phyloP scores from a whole-genome alignment of 2,329 filamentous ascomycete genomes.

The Hyphodiscus sp. region DNA sequence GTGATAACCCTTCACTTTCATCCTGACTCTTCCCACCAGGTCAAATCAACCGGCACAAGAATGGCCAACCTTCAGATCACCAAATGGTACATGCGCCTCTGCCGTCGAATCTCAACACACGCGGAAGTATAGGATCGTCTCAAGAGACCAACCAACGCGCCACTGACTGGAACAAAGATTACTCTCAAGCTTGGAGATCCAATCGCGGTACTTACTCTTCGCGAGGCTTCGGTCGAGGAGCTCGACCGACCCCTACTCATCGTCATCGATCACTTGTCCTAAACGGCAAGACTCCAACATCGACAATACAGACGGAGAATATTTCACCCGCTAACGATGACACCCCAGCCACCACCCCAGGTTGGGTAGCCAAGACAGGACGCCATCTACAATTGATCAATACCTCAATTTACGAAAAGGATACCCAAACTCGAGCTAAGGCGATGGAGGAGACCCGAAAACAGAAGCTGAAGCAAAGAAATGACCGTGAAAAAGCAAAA shows the following conservation, averaged over 20 bases:
- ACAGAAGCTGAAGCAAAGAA: conserved; percentile 46
- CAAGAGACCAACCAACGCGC: conserved; percentile 1
- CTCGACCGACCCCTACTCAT: conserved; percentile 37
- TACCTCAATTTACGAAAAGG: conserved; percentile 68
- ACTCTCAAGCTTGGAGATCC: conserved; percentile 23
- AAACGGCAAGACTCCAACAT: conserved; percentile 35
- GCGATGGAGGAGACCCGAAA: conserved; percentile 65
- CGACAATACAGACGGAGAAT: conserved; percentile 13
- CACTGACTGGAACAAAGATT: conserved; percentile 20
- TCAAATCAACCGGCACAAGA: conserved; percentile 76
- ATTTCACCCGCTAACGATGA: conserved; percentile 14
- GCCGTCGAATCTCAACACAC: conserved; percentile 7
- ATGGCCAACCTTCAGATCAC: conserved; percentile 41
- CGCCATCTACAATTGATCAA: conserved; percentile 81
- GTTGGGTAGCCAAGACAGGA: conserved; percentile 68
- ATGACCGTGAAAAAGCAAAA: conserved; percentile 53
- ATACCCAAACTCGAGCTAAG: conserved; percentile 59
- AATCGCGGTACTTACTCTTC: conserved; percentile 20
- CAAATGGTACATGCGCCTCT: conserved; percentile 10
- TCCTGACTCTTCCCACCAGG: conserved; percentile 38
- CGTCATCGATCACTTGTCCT: conserved; percentile 59
- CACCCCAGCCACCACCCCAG: conserved; percentile 23
- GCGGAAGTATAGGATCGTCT: conserved; percentile 17
- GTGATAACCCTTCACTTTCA: conserved; percentile 24
- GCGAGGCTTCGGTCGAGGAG: conserved; percentile 29